Base-by-base conservation (phyloP, 2,329 filamentous ascomycete species). In the Arthrobotrys conoides region DNA sequence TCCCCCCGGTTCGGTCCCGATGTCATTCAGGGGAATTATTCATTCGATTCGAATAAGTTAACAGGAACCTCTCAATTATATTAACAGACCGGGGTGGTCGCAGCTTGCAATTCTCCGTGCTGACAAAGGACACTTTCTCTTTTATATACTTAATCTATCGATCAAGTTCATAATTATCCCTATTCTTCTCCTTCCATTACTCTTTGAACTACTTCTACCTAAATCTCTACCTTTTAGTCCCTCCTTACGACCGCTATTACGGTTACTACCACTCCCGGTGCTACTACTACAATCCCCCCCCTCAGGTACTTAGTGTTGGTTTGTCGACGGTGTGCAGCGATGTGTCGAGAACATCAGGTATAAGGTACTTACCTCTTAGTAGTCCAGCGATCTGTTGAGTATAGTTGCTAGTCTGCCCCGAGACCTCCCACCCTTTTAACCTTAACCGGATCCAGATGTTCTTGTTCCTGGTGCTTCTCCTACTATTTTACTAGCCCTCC, bases 1-100 rank as follows among this genome's bases (percentile, higher is more conserved):
- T 51, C 48, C 48, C 48, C 46, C 46, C 46, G n/a, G n/a, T n/a
- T 22, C 27, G 27, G 27, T 30, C 27, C 27, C 48, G 18, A 57
- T 71, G 57, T 46, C 46, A 65, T 55, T 72, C 61, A 66, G 69
- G 69, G 59, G 69, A 51, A 38, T 14, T 2, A 14, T n/a, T n/a
- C n/a, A n/a, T n/a, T n/a, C n/a, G n/a, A n/a, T n/a, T 41, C 12
- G 10, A 41, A 41, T 46, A 18, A 46, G n/a, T 3, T 30, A 30
- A 30, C 3, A 20, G n/a, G 44, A 46, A 59, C 69, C 69, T 51
- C 69, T 65, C 53, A 24, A 14, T 65, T 49, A 49, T 65, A 61
- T 61, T 61, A 61, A 61, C 57, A 10, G 57, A n/a, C 57, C 57
- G 57, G 57, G 57, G 57, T 61, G 38, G 18, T 44, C 33, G 57